phyloP scores from a whole-genome alignment of 1,284 basidiomycete species.

The Pholiota adiposa region DNA sequence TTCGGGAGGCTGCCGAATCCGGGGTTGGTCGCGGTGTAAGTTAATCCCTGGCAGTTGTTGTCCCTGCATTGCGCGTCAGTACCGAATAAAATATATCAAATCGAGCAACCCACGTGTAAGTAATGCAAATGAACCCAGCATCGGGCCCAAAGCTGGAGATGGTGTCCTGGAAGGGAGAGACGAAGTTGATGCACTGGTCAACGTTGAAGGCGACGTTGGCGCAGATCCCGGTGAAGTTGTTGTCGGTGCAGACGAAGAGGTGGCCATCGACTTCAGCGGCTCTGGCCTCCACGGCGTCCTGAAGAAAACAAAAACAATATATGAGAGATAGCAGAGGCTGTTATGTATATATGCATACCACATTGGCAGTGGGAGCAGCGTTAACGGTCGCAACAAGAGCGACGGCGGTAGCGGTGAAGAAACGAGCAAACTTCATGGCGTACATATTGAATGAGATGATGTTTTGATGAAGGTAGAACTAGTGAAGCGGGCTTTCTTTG shows the following conservation, averaged over 20 bases:
- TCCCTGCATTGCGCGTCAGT: too few relatives aligned
- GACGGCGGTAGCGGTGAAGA: too few relatives aligned
- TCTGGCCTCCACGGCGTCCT: neutral
- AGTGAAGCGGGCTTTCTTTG: neutral
- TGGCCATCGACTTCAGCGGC: neutral
- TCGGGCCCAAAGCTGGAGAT: neutral
- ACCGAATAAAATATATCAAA: neutral
- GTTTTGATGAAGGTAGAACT: neutral
- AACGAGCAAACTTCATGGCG: too few relatives aligned
- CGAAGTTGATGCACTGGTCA: neutral
- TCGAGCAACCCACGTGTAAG: neutral
- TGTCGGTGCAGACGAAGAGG: neutral
- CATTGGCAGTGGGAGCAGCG: too few relatives aligned
- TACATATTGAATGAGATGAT: too few relatives aligned
- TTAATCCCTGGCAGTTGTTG: too few relatives aligned
- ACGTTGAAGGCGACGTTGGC: neutral
- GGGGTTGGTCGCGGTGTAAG: too few relatives aligned
- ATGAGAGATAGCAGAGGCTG: too few relatives aligned
- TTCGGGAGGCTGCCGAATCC: too few relatives aligned
- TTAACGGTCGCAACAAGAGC: too few relatives aligned
- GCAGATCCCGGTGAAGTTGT: neutral
- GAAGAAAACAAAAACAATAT: too few relatives aligned
- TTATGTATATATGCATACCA: too few relatives aligned
- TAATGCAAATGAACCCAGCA: neutral
- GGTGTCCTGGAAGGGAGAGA: neutral